Evolutionary conservation across 1,139 yeast species (phyloP).

Genomic region (Saccharomyces pastorianus): DNA sequence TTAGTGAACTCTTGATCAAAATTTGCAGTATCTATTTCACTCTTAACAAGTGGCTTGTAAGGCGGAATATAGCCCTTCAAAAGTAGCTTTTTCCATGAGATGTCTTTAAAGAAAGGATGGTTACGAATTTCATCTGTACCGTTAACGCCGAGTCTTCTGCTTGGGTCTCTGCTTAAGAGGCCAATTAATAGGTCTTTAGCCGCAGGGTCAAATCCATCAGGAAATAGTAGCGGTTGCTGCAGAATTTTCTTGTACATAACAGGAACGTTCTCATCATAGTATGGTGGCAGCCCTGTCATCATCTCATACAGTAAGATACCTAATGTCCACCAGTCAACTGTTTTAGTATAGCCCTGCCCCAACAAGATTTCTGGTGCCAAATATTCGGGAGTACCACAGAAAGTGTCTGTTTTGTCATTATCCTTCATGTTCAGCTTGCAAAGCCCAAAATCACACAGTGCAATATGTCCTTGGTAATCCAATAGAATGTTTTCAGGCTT

Average conservation of each 20-base stretch:
- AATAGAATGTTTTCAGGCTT: slow-evolving; percentile 89
- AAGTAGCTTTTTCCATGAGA: slow-evolving; percentile 81
- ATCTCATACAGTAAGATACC: slow-evolving; percentile 88
- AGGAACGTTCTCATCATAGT: slow-evolving; percentile 87
- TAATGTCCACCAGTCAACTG: slow-evolving; percentile 95
- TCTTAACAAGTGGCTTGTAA: slow-evolving; percentile 86
- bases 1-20: slow-evolving; percentile 88
- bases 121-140: slow-evolving; percentile 82
- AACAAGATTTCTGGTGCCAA: slow-evolving; percentile 86
- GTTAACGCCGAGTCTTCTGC: slow-evolving; percentile 58
- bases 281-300: slow-evolving; percentile 94
- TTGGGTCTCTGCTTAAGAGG: slow-evolving; percentile 77
- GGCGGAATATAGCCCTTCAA: slow-evolving; percentile 91
- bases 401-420: slow-evolving; percentile 81
- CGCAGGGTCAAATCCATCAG: slow-evolving; percentile 76
- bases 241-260: slow-evolving; percentile 89
- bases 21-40: slow-evolving; percentile 79
- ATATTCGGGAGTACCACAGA: slow-evolving; percentile 94
- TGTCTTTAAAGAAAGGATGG: slow-evolving; percentile 83
- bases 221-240: slow-evolving; percentile 80
- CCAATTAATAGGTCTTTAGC: slow-evolving; percentile 78
- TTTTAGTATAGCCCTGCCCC: slow-evolving; percentile 87
- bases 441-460: slow-evolving; percentile 89
- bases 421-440: slow-evolving; percentile 89
- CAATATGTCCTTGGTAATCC: slow-evolving; percentile 95